phyloP scores from a whole-genome alignment of 2,329 filamentous ascomycete genomes.

The Phialophora macrospora region DNA sequence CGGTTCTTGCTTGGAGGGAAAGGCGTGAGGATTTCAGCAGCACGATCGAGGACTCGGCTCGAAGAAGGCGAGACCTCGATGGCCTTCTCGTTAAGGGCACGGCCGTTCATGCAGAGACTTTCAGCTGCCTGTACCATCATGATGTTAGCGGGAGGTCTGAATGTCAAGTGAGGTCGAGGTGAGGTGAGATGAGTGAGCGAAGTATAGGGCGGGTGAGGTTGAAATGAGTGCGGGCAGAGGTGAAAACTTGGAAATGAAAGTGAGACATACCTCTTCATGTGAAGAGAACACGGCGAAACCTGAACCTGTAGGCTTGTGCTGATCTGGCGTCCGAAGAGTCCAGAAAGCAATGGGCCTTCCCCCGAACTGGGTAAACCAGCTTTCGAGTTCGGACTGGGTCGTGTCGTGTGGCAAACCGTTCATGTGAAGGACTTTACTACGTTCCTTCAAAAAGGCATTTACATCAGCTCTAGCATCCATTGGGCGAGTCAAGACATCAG shows the following conservation, averaged over 20 bases:
- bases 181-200: constrained; percentile 17
- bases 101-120: constrained; percentile 98
- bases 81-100: constrained; percentile 96
- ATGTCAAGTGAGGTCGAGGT: not conserved
- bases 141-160: constrained; percentile 19
- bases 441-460: constrained; percentile 90
- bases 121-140: constrained; percentile 75
- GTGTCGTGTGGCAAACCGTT: constrained; percentile 96
- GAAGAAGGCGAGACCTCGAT: constrained; percentile 98
- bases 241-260: constrained; percentile 41
- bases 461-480: constrained; percentile 98
- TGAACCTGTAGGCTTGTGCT: constrained; percentile 98
- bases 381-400: constrained; percentile 97
- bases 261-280: constrained; percentile 81
- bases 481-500: constrained; percentile 89
- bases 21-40: constrained; percentile 91
- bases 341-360: constrained; percentile 98
- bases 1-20: constrained; percentile 99
- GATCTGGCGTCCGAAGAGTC: constrained; percentile 95
- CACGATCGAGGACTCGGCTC: constrained; percentile 93
- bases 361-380: constrained; percentile 99
- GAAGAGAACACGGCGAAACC: constrained; percentile 99
- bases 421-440: constrained; percentile 98
- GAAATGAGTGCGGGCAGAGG: constrained; percentile 19
- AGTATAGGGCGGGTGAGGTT: constrained; percentile 13